Base-by-base conservation (phyloP, 192 early-diverging fungal species). In the Coemansia asiatica region DNA sequence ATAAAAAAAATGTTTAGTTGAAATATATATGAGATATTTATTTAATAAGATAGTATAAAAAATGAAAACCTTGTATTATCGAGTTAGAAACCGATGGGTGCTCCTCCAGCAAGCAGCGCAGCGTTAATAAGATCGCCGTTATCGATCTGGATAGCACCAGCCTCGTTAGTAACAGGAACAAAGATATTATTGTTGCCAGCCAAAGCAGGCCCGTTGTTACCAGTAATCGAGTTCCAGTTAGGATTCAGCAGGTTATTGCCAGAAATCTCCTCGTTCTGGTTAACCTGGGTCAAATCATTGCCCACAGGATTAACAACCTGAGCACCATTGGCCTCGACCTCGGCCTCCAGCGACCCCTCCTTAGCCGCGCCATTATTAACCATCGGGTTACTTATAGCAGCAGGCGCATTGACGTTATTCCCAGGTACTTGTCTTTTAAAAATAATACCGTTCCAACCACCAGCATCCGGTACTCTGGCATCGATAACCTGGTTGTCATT, bases 131-230 rank as follows among this genome's bases (percentile, higher is more conserved):
- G 61, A 44, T 60, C 72, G 9, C 77, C 72, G 69, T 80, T 80
- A 33, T 80, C 72, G 23, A 80, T 57, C 63, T 80, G 77, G 29
- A 80, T 80, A 13, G 77, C 72, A 18, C 64, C 77, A 2, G 48
- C 31, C 61, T 71, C 61, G 57, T 76, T 76, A 25, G 27, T 69
- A 10, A 76, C 74, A 0, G 64, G 68, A 22, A 76, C 56, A 38
- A 76, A 67, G 18, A 68, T 56, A 40, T 68, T 64, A 59, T 56
- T 51, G 69, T 76, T 64, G 1, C 74, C 74, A 12, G 74, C 56
- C 16, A 71, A 9, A 3, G 69, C 68, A 1, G 74, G 74, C 4
- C 74, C 74, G 31, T 76, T 60, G 60, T 69, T 69, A 25, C 31
- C n/a, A 1, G 55, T 40, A 3, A 67, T 64, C 21, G 50, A 21